These are phyloP conservation scores for Mikania micrantha DNA, from an alignment of 129 eudicot species.

Conservation along the genomic window DNA sequence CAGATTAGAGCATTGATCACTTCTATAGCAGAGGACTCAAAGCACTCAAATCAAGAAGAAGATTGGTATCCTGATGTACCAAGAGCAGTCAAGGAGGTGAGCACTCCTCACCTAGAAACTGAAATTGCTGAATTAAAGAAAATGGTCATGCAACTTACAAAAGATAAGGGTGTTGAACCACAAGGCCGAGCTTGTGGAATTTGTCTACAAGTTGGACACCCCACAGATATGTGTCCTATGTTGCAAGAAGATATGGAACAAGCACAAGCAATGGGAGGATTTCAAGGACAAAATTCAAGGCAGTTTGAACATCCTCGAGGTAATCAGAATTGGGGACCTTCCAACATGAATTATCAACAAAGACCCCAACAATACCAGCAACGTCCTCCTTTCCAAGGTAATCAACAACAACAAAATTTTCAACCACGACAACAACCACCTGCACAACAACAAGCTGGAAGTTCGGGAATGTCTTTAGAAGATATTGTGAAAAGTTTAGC, in stretches of 20 bases:
- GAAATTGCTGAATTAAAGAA: not conserved
- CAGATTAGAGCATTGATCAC: not conserved
- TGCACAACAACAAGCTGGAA: not conserved
- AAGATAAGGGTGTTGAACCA: not conserved
- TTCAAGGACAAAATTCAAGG: not conserved
- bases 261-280: not conserved
- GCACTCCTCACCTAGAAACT: too few species aligned
- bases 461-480: not conserved
- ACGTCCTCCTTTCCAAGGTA: too few species aligned
- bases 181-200: not conserved
- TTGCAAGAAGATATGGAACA: not conserved
- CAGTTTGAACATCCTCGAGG: not conserved
- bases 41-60: not conserved
- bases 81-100: not conserved
- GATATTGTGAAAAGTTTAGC: not conserved
- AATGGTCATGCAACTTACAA: not conserved
- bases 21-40: not conserved
- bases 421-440: not conserved
- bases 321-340: too few species aligned
- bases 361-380: too few species aligned
- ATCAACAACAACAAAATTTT: too few species aligned
- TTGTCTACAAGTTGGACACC: not conserved
- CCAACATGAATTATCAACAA: too few species aligned
- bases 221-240: not conserved
- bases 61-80: not conserved